These are phyloP conservation scores for Phalaenopsis hybrid DNA, from an alignment of 116 monocot species.

Conservation along the genomic window DNA sequence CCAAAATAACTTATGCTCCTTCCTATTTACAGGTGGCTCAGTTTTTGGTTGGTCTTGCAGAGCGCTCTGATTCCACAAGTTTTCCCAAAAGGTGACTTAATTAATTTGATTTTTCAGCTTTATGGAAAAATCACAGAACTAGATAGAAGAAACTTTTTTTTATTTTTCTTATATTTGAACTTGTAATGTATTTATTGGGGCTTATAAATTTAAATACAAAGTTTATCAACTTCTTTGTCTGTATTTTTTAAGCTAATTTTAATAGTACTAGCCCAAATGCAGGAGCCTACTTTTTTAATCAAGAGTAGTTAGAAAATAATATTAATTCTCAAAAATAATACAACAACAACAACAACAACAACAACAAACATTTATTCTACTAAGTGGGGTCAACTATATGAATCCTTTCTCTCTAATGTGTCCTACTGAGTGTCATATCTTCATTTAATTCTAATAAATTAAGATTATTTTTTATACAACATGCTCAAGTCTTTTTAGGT, in stretches of 20 bases:
- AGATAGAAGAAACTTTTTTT: neutral
- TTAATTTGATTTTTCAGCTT: neutral
- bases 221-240: neutral
- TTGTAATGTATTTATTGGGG: neutral
- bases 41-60: conserved; percentile 88
- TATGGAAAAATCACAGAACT: neutral
- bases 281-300: neutral
- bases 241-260: neutral
- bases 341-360: no score
- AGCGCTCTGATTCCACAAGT: conserved; percentile 37
- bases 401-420: no score
- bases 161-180: neutral
- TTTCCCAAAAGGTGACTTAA: conserved; percentile 62
- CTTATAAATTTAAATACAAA: neutral
- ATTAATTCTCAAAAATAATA: neutral
- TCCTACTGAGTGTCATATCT: no score
- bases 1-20: neutral
- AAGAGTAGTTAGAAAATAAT: neutral
- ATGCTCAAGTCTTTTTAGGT: no score
- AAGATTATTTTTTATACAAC: no score
- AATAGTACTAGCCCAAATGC: neutral
- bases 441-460: no score
- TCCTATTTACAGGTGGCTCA: conserved; percentile 78
- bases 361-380: no score
- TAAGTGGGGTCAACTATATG: no score